Evolutionary conservation across 331 rosid species (phyloP), one percentile per base, ranked within the genome.

Genomic region (Prunus yedoensis): DNA sequence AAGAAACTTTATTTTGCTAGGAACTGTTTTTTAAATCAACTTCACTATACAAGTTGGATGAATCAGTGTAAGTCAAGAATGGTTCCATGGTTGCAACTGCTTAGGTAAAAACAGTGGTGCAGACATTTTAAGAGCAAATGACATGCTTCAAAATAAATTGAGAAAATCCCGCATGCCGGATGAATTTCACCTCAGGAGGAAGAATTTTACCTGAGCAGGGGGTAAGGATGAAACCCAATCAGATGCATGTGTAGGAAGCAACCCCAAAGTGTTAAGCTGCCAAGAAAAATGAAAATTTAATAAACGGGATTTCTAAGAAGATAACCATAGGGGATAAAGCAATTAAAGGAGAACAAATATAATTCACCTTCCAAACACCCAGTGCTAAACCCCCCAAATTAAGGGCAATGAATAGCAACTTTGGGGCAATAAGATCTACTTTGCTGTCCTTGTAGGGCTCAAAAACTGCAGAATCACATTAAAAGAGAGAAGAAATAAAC

Each of bases 201-300:
- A 20, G 63, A 83, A 11, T 57, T 79, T 50, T 61, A 94, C 99
- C 96, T 80, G 96, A 74, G 99, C 92, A 66, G 97, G 99, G 49
- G 93, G 78, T 75, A 94, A 83, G 52, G 97, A 94, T 12, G 96
- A 94, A 66, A 94, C 99, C 99, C 99, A 94, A 63, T 94, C 99
- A 18, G 96, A 92, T 66, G 89, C 86, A 77, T 94, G 99, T 0
- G 99, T 94, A 27, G 99, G 99, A 84, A 94, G 95, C 80, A 94
- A 89, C 46, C 99, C 99, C 86, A 94, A 68, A 51, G 99, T 81
- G 81, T 92, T 92, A 68, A 91, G 99, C 99, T 94, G 92, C 75
- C 80, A 74, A 51, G 11, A 59, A 56, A 3, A 49, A 57, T 50
- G 15, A 30, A 25, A 18, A 17, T 20, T 63, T 14, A 46, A 43